phyloP scores from a whole-genome alignment of 345 rosid species.

The Angophora floribunda region DNA sequence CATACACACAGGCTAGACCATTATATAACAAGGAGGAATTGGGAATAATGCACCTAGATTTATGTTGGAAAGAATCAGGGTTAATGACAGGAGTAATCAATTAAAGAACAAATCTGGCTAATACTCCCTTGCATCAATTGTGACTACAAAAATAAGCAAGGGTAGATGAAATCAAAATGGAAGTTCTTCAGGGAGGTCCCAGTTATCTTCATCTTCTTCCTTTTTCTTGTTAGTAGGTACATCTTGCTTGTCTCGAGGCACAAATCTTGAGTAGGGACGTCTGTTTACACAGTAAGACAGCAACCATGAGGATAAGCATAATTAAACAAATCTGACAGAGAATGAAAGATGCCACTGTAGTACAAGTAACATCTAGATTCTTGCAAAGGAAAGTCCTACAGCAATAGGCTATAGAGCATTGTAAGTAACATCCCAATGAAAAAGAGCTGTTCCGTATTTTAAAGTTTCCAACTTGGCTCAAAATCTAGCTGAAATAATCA shows the following conservation, averaged over 20 bases:
- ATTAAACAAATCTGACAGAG: neutral
- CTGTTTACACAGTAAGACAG: neutral
- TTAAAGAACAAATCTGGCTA: neutral
- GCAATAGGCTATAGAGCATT: neutral
- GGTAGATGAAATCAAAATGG: neutral
- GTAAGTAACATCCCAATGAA: neutral
- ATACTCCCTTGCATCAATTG: neutral
- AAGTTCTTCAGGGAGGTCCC: conserved; percentile 8
- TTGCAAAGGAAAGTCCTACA: neutral
- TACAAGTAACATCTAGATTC: neutral
- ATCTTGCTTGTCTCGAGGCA: neutral
- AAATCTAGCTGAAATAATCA: neutral
- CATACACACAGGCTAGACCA: neutral
- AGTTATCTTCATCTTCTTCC: conserved; percentile 14
- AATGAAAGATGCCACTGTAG: neutral
- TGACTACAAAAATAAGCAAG: neutral
- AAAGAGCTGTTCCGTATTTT: neutral
- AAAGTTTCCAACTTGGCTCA: neutral
- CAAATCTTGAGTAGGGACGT: neutral
- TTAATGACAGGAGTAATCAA: neutral
- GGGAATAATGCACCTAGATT: neutral
- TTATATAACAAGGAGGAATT: neutral
- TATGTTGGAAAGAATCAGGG: neutral
- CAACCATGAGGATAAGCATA: neutral
- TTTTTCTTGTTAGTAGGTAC: neutral